A percentile compares a stretch with the other conserved stretches of the same genome.
phyloP scores from a whole-genome alignment of 305 asterid genomes.

The Solanum hybrid region DNA sequence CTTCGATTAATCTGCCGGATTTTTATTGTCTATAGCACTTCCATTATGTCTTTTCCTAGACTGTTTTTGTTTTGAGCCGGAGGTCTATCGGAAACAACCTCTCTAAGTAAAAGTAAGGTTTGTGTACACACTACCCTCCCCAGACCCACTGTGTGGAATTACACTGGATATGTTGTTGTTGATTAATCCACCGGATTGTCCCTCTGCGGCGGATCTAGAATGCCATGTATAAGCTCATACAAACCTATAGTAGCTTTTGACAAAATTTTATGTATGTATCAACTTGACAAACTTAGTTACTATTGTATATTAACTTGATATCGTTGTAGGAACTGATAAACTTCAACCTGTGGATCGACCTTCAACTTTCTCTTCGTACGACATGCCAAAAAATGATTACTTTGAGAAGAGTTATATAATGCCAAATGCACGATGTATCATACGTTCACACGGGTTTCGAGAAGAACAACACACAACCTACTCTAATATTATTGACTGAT shows the following conservation, averaged over 20 bases:
- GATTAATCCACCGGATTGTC: neutral
- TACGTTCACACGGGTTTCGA: neutral
- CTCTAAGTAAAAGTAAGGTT: neutral
- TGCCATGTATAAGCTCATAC: neutral
- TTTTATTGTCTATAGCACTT: neutral
- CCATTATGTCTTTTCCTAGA: neutral
- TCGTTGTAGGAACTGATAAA: neutral
- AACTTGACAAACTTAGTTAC: neutral
- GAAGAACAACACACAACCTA: neutral
- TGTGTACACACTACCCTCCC: neutral
- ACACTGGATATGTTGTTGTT: neutral
- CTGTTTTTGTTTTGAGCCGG: neutral
- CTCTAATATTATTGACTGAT: neutral
- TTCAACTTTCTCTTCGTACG: neutral
- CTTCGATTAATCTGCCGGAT: fast-evolving
- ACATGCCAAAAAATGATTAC: neutral
- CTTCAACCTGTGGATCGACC: neutral
- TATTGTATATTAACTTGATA: neutral
- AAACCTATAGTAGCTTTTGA: neutral
- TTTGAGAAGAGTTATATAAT: neutral
- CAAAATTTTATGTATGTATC: too few relatives aligned
- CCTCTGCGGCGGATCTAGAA: neutral
- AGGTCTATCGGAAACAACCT: neutral
- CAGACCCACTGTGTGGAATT: neutral
- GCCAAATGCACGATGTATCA: neutral